phyloP scores from a whole-genome alignment of 1,284 basidiomycete species.

The Flammula alnicola region DNA sequence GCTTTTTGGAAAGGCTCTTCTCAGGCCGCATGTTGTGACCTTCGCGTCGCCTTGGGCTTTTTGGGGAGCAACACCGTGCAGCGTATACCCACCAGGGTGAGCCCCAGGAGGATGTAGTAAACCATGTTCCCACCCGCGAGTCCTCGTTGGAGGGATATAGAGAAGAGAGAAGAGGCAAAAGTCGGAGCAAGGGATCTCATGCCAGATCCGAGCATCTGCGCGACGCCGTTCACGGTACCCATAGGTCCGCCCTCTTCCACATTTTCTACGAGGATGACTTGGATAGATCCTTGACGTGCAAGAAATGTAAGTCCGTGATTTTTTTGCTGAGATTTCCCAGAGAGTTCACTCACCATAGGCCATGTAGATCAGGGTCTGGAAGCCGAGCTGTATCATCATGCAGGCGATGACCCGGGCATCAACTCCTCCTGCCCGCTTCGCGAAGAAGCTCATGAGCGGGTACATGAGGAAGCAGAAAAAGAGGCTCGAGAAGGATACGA shows the following conservation, averaged over 20 bases:
- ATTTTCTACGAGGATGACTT: slow-evolving; percentile 39
- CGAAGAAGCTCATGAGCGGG: slow-evolving; percentile 36
- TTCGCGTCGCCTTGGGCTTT: slow-evolving; percentile 1
- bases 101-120: slow-evolving; percentile 34
- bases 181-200: slow-evolving; percentile 56
- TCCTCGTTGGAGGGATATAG: slow-evolving; percentile 36
- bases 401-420: slow-evolving; percentile 33
- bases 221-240: slow-evolving; percentile 60
- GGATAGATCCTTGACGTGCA: slow-evolving; percentile 37
- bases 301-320: slow-evolving; percentile 4
- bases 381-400: slow-evolving; percentile 34
- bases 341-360: slow-evolving; percentile 33
- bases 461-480: slow-evolving; percentile 31
- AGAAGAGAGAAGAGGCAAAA: slow-evolving; percentile 41
- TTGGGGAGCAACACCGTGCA: slow-evolving; percentile 15
- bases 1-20: not conserved
- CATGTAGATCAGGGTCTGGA: slow-evolving; percentile 32
- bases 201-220: slow-evolving; percentile 54
- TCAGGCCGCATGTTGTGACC: not conserved
- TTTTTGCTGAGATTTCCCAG: not conserved
- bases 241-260: slow-evolving; percentile 41
- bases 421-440: slow-evolving; percentile 34
- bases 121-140: slow-evolving; percentile 40
- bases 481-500: slow-evolving; percentile 25
- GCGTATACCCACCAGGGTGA: slow-evolving; percentile 29